These are phyloP conservation scores for Dimocarpus longan DNA, from an alignment of 345 rosid genomes.

Conservation along the genomic window DNA sequence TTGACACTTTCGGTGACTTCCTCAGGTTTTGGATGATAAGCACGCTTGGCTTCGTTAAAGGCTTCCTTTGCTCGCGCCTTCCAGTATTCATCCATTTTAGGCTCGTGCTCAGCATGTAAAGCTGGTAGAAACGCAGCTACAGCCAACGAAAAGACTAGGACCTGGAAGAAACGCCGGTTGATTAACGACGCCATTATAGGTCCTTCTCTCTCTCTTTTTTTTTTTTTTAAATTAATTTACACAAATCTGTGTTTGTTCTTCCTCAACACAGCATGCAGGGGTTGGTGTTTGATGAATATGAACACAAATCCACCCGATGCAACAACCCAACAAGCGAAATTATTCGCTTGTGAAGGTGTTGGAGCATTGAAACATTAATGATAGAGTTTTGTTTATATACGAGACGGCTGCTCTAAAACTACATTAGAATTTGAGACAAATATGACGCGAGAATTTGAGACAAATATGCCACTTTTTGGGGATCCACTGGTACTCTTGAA, in stretches of 20 bases:
- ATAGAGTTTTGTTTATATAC: not conserved
- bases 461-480: not conserved
- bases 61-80: constrained; percentile 41
- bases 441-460: not conserved
- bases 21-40: constrained; percentile 58
- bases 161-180: not conserved
- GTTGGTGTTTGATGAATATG: too few species aligned
- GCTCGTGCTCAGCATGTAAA: constrained; percentile 31
- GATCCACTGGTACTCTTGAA: not conserved
- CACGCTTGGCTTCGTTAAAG: constrained; percentile 27
- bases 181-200: not conserved
- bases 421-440: too few species aligned
- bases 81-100: constrained; percentile 66
- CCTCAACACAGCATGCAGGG: too few species aligned
- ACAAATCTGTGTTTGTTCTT: too few species aligned
- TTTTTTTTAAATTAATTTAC: too few species aligned
- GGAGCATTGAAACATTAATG: too few species aligned
- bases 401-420: not conserved
- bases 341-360: too few species aligned
- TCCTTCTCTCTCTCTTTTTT: too few species aligned
- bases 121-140: constrained; percentile 30
- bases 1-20: constrained; percentile 50
- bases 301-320: not conserved
- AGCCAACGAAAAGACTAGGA: constrained; percentile 25
- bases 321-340: not conserved